Evolutionary conservation across 768 basidiomycete species (phyloP), one percentile per base, ranked within the genome.

Genomic region (Pulveroboletus sp.): DNA sequence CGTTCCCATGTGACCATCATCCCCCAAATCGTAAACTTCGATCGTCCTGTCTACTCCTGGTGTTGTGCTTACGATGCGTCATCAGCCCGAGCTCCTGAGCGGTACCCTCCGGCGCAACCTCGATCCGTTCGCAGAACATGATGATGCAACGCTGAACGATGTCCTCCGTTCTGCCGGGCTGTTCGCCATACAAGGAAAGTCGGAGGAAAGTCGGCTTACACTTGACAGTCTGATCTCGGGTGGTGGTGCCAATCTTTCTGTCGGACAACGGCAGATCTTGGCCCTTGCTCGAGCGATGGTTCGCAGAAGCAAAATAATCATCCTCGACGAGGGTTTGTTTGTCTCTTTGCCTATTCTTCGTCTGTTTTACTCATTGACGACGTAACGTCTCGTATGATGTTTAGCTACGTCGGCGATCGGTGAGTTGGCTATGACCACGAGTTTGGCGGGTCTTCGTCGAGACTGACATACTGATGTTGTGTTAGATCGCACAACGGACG

Each of bases 261-360:
- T 83, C n/a, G 81, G 82, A 4, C 78, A 84, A 57, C 67, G 80
- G 9, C 82, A 83, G 60, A 74, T 84, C 13, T 63, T 84, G 15
- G 80, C 80, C 0, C 69, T 84, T 0, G 81, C 82, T 1, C 69
- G 82, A 27, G 81, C 82, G 2, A 75, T 83, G 49, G 74, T 82
- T 2, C 66, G 82, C n/a, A 61, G 69, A 39, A 80, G 77, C 59
- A 82, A 81, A 55, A 57, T 84, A 10, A 66, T 82, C 33, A 76
- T 83, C 39, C 64, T 83, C 3, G 82, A 84, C 50, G 82, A 84
- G 61, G 75, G 73, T 73, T 27, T 30, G 61, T n/a, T 27, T 28
- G 27, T 28, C 27, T 28, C 27, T 28, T 28, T 6, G 27, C 8
- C 35, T 36, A 8, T 36, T 17, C 4, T 1, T 17, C n/a, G 9